phyloP scores from a whole-genome alignment of 768 basidiomycete genomes.

The Hydnum rufescens region DNA sequence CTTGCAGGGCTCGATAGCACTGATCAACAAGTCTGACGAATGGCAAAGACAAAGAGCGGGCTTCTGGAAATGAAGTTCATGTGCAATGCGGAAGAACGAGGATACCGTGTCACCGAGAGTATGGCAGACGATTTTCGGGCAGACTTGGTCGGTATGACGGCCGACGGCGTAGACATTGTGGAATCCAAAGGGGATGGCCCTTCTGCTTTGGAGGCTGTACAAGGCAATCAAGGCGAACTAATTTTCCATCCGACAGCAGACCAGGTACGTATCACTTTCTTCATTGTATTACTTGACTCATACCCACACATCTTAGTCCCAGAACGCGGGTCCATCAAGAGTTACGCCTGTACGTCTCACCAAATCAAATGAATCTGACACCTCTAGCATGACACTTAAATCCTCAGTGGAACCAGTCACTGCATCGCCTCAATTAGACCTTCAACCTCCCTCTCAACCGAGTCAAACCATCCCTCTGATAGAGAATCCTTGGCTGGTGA shows the following conservation, averaged over 20 bases:
- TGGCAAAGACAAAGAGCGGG: slow-evolving; percentile 35
- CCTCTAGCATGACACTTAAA: too few species aligned
- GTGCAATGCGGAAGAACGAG: slow-evolving; percentile 70
- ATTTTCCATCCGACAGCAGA: slow-evolving; percentile 11
- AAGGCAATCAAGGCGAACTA: slow-evolving; percentile 21
- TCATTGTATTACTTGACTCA: too few species aligned
- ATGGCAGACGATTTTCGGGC: slow-evolving; percentile 52
- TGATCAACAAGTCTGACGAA: slow-evolving; percentile 14
- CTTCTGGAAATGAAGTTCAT: slow-evolving; percentile 97
- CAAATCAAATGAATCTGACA: too few species aligned
- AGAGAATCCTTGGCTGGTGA: slow-evolving; percentile 67
- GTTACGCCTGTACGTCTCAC: too few species aligned
- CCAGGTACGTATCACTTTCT: slow-evolving; percentile 1
- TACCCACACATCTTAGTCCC: too few species aligned
- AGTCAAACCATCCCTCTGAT: too few species aligned
- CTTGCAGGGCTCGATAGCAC: slow-evolving; percentile 30
- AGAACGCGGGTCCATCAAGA: too few species aligned
- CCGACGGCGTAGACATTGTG: slow-evolving; percentile 18
- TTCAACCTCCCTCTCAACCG: too few species aligned
- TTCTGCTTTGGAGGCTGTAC: slow-evolving; percentile 12
- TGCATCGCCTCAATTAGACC: too few species aligned
- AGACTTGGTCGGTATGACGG: slow-evolving; percentile 36
- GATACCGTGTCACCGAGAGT: slow-evolving; percentile 33
- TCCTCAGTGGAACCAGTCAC: too few species aligned
- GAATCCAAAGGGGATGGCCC: slow-evolving; percentile 13